These are phyloP conservation scores for Ophiostoma perfectum DNA, from an alignment of 2,329 filamentous ascomycete species.

Conservation along the genomic window DNA sequence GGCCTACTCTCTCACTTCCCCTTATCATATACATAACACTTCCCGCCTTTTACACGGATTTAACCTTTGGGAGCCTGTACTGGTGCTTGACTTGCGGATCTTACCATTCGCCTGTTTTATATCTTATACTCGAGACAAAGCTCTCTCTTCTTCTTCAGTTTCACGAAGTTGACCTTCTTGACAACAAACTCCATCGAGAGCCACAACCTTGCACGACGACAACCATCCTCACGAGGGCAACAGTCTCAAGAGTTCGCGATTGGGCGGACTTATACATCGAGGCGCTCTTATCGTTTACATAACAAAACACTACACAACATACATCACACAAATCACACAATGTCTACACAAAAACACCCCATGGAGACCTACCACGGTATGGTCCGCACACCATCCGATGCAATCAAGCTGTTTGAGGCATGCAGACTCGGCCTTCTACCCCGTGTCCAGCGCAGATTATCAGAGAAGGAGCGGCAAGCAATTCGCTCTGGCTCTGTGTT, in stretches of 20 bases:
- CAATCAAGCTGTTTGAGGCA: constrained; percentile 97
- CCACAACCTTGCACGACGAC: neutral
- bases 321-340: constrained; percentile 26
- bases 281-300: neutral
- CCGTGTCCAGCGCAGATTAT: constrained; percentile 84
- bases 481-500: constrained; percentile 97
- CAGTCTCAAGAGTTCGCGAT: constrained; percentile 10
- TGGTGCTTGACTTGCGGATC: neutral
- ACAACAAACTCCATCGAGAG: neutral
- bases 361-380: constrained; percentile 98
- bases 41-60: neutral
- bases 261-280: neutral
- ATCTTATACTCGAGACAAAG: constrained; percentile 3
- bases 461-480: constrained; percentile 93
- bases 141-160: constrained; percentile 1
- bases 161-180: neutral
- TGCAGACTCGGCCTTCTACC: constrained; percentile 85
- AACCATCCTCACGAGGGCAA: neutral
- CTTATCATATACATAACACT: neutral
- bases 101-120: constrained; percentile 1
- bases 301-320: constrained; percentile 10
- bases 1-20: neutral
- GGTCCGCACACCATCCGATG: constrained; percentile 91
- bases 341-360: constrained; percentile 28
- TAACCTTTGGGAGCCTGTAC: neutral